Conservation (phyloP, 1,284 basidiomycete species). For the Irpex sp. region DNA sequence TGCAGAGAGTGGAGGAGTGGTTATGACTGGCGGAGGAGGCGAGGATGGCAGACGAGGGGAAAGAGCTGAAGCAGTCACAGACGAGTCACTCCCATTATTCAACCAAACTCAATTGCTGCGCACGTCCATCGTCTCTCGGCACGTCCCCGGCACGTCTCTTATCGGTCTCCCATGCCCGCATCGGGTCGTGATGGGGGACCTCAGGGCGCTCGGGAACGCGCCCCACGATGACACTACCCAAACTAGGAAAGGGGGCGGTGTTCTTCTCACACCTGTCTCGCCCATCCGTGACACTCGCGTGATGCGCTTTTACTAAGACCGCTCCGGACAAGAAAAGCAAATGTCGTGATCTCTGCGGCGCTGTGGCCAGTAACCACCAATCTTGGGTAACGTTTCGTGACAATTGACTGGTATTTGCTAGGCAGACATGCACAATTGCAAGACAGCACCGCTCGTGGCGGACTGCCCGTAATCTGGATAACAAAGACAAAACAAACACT, state of each 20-base stretch:
- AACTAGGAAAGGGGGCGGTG: constrained; percentile 4
- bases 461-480: neutral
- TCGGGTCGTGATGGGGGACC: constrained; percentile 9
- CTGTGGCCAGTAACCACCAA: neutral
- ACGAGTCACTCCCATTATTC: neutral
- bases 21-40: constrained; percentile 16
- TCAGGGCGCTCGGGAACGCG: constrained; percentile 3
- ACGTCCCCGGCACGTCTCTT: constrained; percentile 8
- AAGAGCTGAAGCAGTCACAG: constrained; percentile 3
- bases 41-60: constrained; percentile 14
- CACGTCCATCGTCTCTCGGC: constrained; percentile 4
- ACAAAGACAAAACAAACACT: neutral
- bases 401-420: neutral
- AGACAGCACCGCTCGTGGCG: neutral
- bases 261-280: neutral
- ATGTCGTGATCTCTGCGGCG: neutral
- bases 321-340: neutral
- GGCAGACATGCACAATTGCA: neutral
- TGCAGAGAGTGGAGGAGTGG: constrained; percentile 9
- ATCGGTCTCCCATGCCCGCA: constrained; percentile 4
- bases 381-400: neutral
- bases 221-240: constrained; percentile 5
- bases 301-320: neutral
- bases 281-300: neutral
- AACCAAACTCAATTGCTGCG: constrained; percentile 12